These are phyloP conservation scores for Tephrocybe sp. DNA, from an alignment of 768 basidiomycete genomes.

Conservation along the genomic window DNA sequence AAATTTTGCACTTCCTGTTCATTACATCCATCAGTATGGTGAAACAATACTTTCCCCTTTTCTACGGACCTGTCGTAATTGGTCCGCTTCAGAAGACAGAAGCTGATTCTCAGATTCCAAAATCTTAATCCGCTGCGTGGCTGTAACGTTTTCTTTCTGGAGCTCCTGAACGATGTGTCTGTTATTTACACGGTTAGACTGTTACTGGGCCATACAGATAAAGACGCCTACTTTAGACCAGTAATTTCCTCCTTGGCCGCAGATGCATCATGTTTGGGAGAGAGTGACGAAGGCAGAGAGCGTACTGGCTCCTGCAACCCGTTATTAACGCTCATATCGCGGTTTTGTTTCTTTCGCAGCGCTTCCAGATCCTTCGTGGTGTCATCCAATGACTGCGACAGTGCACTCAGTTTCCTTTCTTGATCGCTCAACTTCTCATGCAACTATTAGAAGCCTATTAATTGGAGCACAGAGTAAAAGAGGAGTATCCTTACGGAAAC, in stretches of 20 bases:
- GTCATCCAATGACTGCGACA: conserved; percentile 29
- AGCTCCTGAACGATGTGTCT: conserved; percentile 89
- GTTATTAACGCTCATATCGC: conserved; percentile 50
- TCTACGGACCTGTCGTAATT: conserved; percentile 63
- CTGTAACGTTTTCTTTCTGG: conserved; percentile 71
- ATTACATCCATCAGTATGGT: conserved; percentile 1
- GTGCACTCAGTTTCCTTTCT: conserved; percentile 25
- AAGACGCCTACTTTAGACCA: conserved; percentile 65
- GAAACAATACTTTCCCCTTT: background rate
- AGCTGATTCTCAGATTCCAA: conserved; percentile 75
- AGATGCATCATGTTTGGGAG: conserved; percentile 52
- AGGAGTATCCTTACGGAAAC: conserved; percentile 18
- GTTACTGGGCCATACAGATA: background rate
- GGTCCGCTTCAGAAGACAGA: conserved; percentile 62
- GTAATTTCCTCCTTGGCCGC: conserved; percentile 64
- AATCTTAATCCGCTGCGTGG: conserved; percentile 63
- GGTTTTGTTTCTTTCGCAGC: conserved; percentile 56
- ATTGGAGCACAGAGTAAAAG: background rate
- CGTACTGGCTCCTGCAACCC: conserved; percentile 27
- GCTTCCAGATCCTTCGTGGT: conserved; percentile 52
- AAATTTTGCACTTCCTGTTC: conserved; percentile 69
- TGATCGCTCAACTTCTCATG: conserved; percentile 25
- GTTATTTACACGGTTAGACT: background rate
- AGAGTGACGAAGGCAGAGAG: conserved; percentile 25
- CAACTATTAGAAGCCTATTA: conserved; percentile 21